These are phyloP conservation scores for Dalbergia cultrata DNA, from an alignment of 306 rosid genomes.

Conservation along the genomic window DNA sequence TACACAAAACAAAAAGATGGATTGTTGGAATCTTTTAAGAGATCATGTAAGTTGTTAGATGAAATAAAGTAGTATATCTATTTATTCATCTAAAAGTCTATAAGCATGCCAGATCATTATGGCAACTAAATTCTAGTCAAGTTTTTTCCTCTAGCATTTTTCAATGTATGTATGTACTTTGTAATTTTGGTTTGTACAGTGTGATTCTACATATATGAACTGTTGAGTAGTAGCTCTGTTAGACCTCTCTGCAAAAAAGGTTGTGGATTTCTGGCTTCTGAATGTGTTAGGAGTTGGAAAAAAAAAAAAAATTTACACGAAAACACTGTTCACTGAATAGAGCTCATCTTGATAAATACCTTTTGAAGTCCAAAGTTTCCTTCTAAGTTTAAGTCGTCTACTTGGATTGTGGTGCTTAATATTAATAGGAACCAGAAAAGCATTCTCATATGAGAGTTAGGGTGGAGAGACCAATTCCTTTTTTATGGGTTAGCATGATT, in stretches of 20 bases:
- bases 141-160: too few relatives aligned
- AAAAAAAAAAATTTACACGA: background rate
- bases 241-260: background rate
- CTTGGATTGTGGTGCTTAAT: background rate
- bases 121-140: too few relatives aligned
- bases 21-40: too few relatives aligned
- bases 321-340: background rate
- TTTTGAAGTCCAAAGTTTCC: background rate
- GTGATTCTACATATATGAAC: background rate
- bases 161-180: too few relatives aligned
- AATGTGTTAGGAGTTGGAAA: background rate
- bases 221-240: background rate
- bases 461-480: background rate
- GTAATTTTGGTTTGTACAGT: slow-evolving; percentile 14
- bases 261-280: background rate
- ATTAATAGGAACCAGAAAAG: background rate
- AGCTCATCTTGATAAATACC: background rate
- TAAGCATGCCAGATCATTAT: too few relatives aligned
- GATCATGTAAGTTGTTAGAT: too few relatives aligned
- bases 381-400: background rate
- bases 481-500: background rate
- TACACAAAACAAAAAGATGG: too few relatives aligned
- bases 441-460: background rate
- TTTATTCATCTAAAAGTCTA: too few relatives aligned
- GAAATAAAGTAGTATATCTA: too few relatives aligned